A percentile compares a stretch with the other conserved stretches of the same genome.
Evolutionary conservation across 2,329 filamentous ascomycete genomes (phyloP).

Genomic region (Alternaria sp.): DNA sequence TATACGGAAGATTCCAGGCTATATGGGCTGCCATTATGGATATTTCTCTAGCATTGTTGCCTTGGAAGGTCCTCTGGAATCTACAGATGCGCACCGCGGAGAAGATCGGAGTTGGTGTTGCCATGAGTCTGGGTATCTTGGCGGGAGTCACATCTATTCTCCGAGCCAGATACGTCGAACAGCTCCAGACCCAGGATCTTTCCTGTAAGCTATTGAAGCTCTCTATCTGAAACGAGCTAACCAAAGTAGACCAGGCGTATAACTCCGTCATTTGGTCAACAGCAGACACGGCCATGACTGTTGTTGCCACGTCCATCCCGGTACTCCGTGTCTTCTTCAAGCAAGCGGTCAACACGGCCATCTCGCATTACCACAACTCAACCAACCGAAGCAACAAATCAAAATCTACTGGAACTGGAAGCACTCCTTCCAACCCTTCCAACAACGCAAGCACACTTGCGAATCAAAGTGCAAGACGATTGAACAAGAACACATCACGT

Average conservation of each 20-base stretch:
- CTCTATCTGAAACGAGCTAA: background rate
- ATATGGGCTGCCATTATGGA: constrained; percentile 21
- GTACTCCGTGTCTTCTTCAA: constrained; percentile 11
- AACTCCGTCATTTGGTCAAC: constrained; percentile 8
- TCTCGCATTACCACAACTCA: background rate
- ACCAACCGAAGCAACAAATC: background rate
- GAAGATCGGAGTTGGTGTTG: constrained; percentile 18
- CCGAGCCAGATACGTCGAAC: background rate
- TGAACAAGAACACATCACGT: background rate
- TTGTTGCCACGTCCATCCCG: constrained; percentile 7
- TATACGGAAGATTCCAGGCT: constrained; percentile 10
- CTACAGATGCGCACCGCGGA: constrained; percentile 14
- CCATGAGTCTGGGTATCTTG: constrained; percentile 18
- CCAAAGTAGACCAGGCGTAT: constrained; percentile 2
- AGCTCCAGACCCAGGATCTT: background rate
- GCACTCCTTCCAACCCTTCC: background rate
- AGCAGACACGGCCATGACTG: constrained; percentile 5
- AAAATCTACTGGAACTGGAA: background rate
- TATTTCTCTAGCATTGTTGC: constrained; percentile 12
- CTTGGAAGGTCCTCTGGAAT: constrained; percentile 15
- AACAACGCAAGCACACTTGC: background rate
- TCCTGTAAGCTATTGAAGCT: background rate
- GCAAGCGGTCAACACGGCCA: background rate
- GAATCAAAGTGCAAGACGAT: background rate
- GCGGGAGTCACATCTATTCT: constrained; percentile 2